Percentiles rank a stretch among this genome's conserved stretches.
Conservation (phyloP, 768 basidiomycete species). For the Amanita fuliginea region DNA sequence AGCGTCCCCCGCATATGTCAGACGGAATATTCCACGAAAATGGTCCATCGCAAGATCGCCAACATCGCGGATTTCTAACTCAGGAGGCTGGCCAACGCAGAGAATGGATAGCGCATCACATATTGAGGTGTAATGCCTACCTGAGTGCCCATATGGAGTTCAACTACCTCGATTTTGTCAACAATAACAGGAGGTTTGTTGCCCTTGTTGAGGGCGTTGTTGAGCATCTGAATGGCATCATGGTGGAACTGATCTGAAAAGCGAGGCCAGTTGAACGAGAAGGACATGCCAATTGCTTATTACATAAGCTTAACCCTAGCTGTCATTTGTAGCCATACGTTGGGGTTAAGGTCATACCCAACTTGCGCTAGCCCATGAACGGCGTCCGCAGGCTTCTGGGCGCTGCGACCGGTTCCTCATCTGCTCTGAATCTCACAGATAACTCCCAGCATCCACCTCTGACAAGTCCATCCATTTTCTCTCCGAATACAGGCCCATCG, state of each 20-base stretch:
- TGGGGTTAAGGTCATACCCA: constrained; percentile 12
- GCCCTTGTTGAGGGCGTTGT: constrained; percentile 93
- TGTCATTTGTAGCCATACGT: constrained; percentile 4
- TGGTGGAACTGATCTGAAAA: constrained; percentile 96
- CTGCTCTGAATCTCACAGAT: neutral
- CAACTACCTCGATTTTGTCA: constrained; percentile 94
- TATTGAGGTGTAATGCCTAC: constrained; percentile 28
- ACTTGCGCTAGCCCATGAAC: constrained; percentile 38
- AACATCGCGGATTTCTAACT: constrained; percentile 94
- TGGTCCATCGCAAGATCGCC: constrained; percentile 94
- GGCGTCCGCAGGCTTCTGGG: constrained; percentile 58
- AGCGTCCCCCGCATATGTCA: constrained; percentile 93
- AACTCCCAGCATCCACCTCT: neutral
- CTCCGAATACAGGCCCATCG: neutral
- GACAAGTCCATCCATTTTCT: neutral
- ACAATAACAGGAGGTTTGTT: constrained; percentile 96
- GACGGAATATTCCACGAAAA: constrained; percentile 92
- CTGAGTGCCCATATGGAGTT: constrained; percentile 98
- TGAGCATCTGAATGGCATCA: constrained; percentile 95
- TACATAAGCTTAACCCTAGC: constrained; percentile 3
- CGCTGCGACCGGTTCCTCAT: constrained; percentile 19
- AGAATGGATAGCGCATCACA: constrained; percentile 1
- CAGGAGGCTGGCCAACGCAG: constrained; percentile 64
- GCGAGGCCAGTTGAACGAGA: constrained; percentile 92
- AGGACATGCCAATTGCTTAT: constrained; percentile 56